These are phyloP conservation scores for Penicillium psychrofluorescens DNA, from an alignment of 495 filamentous ascomycete genomes.

Conservation along the genomic window DNA sequence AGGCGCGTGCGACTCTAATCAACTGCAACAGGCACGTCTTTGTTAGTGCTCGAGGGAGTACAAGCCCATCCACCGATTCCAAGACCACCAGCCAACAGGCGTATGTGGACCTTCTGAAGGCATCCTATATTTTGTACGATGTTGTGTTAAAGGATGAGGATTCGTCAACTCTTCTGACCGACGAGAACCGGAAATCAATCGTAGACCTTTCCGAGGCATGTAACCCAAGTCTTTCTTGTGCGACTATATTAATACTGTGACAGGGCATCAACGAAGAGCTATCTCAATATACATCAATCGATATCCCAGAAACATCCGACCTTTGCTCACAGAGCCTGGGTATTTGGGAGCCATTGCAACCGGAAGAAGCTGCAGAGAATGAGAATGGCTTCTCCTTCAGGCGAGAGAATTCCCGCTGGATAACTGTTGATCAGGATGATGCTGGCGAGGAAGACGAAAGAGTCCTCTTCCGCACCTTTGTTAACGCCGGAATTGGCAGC, in stretches of 20 bases:
- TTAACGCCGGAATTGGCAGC: slow-evolving; percentile 33
- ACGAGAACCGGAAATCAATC: slow-evolving; percentile 35
- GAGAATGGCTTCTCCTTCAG: slow-evolving; percentile 11
- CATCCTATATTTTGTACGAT: slow-evolving; percentile 37
- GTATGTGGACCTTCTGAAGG: slow-evolving; percentile 36
- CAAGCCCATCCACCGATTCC: slow-evolving; percentile 18
- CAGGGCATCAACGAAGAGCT: slow-evolving; percentile 31
- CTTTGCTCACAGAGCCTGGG: slow-evolving; percentile 22
- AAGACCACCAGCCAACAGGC: slow-evolving; percentile 21
- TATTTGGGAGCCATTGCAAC: slow-evolving; percentile 32
- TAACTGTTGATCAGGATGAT: slow-evolving; percentile 31
- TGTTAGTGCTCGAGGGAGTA: slow-evolving; percentile 16
- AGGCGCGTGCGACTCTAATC: slow-evolving; percentile 19
- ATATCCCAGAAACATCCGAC: slow-evolving; percentile 20
- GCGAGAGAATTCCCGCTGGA: slow-evolving; percentile 26
- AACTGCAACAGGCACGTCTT: slow-evolving; percentile 18
- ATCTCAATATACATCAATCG: slow-evolving; percentile 19
- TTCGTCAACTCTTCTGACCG: slow-evolving; percentile 16
- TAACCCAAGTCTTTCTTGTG: neutral
- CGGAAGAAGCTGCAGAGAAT: slow-evolving; percentile 21
- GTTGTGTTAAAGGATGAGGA: slow-evolving; percentile 23
- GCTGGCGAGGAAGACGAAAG: slow-evolving; percentile 32
- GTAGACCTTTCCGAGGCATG: slow-evolving; percentile 31
- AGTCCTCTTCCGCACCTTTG: slow-evolving; percentile 33
- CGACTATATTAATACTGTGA: neutral